Percentiles rank a stretch among this genome's conserved stretches.
These are phyloP conservation scores for Sanghuangporus weigelae DNA, from an alignment of 1,284 basidiomycete species.

Conservation along the genomic window DNA sequence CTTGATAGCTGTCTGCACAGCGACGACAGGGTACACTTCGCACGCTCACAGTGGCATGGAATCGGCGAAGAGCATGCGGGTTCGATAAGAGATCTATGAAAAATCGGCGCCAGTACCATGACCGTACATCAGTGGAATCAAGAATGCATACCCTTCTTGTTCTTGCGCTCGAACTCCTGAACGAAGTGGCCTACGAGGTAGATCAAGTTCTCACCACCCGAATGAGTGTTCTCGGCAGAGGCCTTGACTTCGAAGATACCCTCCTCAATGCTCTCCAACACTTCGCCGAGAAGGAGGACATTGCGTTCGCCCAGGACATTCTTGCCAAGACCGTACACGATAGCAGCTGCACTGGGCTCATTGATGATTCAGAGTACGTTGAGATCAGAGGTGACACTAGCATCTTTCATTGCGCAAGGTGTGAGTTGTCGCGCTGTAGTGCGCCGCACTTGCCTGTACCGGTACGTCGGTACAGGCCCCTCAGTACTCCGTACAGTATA, in stretches of 20 bases:
- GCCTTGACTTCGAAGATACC: conserved; percentile 99
- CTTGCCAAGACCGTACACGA: conserved; percentile 93
- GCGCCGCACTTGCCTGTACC: no score
- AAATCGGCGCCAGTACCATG: conserved; percentile 20
- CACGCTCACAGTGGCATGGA: conserved; percentile 97
- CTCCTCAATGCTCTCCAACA: conserved; percentile 95
- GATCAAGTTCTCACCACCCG: conserved; percentile 99
- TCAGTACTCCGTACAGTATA: no score
- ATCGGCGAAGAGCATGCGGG: conserved; percentile 93
- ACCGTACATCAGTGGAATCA: conserved; percentile 21
- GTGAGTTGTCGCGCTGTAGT: no score
- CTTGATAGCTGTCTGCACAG: conserved; percentile 93
- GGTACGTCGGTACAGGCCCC: no score
- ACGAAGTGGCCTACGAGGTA: conserved; percentile 97
- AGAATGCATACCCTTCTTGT: conserved; percentile 81
- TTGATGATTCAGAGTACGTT: conserved; percentile 97
- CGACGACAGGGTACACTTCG: conserved; percentile 97
- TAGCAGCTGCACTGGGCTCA: conserved; percentile 93
- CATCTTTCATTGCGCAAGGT: conserved; percentile 94
- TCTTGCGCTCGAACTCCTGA: conserved; percentile 98
- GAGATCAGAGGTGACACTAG: conserved; percentile 84
- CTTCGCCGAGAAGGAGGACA: conserved; percentile 97
- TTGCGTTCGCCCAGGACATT: conserved; percentile 86
- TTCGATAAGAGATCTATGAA: conserved; percentile 80
- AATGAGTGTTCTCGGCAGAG: conserved; percentile 97